Percentiles rank a stretch among this genome's conserved stretches.
Conservation (phyloP, 192 early-diverging fungal genomes). For the Coemansia sp. region DNA sequence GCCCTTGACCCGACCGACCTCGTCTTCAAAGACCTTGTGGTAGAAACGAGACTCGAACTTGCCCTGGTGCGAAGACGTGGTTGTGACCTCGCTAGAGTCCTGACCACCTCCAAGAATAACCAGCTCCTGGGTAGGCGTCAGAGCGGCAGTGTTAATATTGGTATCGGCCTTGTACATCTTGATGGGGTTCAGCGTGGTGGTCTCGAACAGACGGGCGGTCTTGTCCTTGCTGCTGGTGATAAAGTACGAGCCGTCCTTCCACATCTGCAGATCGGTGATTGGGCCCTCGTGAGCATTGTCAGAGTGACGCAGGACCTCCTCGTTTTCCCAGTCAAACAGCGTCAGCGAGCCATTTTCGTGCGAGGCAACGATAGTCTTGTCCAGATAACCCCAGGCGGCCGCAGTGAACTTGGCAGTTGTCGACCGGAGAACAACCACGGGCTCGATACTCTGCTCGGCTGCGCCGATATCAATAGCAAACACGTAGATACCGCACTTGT, state of each 20-base stretch:
- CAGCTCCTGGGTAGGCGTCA: constrained; percentile 86
- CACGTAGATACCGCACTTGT: constrained; percentile 81
- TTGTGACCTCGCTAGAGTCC: constrained; percentile 97
- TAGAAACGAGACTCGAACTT: constrained; percentile 98
- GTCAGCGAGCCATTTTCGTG: constrained; percentile 91
- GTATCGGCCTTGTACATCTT: constrained; percentile 87
- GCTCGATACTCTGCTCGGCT: constrained; percentile 71
- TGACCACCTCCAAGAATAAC: constrained; percentile 96
- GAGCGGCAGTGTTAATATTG: constrained; percentile 87
- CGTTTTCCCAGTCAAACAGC: constrained; percentile 86
- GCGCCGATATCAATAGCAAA: constrained; percentile 69
- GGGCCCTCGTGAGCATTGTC: constrained; percentile 60
- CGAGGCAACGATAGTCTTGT: constrained; percentile 91
- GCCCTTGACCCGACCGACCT: constrained; percentile 95
- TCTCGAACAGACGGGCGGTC: constrained; percentile 84
- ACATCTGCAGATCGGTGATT: constrained; percentile 94
- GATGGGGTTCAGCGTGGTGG: constrained; percentile 76
- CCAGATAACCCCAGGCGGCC: constrained; percentile 88
- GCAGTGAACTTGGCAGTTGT: constrained; percentile 84
- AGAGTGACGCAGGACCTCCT: constrained; percentile 61
- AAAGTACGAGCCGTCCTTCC: constrained; percentile 84
- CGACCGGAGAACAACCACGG: constrained; percentile 70
- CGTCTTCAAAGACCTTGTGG: constrained; percentile 95
- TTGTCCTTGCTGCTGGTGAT: constrained; percentile 97
- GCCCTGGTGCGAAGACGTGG: constrained; percentile 82